These are phyloP conservation scores for Exophiala sp. DNA, from an alignment of 2,329 filamentous ascomycete species.

Conservation along the genomic window DNA sequence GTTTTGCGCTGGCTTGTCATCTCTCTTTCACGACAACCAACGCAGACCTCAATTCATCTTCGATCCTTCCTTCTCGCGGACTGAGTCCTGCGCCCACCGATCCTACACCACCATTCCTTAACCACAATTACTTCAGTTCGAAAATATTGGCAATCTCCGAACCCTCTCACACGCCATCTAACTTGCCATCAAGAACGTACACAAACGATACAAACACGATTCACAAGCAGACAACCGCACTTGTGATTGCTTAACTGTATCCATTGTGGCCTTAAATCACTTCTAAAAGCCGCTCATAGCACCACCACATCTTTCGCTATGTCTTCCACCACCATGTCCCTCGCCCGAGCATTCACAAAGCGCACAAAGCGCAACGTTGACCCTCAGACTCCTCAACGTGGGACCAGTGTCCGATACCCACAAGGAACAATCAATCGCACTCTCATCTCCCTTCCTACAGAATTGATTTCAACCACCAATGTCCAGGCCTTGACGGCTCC, in stretches of 20 bases:
- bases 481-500: slow-evolving; percentile 93
- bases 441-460: slow-evolving; percentile 75
- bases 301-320: background rate
- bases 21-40: slow-evolving; percentile 13
- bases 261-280: background rate
- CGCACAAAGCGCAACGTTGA: slow-evolving; percentile 44
- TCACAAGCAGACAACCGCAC: slow-evolving; percentile 1
- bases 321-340: slow-evolving; percentile 31
- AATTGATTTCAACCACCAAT: slow-evolving; percentile 89
- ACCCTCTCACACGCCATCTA: background rate
- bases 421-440: slow-evolving; percentile 43
- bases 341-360: slow-evolving; percentile 44
- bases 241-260: background rate
- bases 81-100: slow-evolving; percentile 19
- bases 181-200: background rate
- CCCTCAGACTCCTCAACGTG: slow-evolving; percentile 40
- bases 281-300: background rate
- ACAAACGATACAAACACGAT: background rate
- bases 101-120: slow-evolving; percentile 2
- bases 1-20: slow-evolving; percentile 15
- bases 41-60: background rate
- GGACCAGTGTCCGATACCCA: slow-evolving; percentile 41
- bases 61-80: slow-evolving; percentile 16
- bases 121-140: slow-evolving; percentile 5
- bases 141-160: background rate